Evolutionary conservation across 1,139 yeast genomes (phyloP).

Genomic region (Blastobotrys serpentis): DNA sequence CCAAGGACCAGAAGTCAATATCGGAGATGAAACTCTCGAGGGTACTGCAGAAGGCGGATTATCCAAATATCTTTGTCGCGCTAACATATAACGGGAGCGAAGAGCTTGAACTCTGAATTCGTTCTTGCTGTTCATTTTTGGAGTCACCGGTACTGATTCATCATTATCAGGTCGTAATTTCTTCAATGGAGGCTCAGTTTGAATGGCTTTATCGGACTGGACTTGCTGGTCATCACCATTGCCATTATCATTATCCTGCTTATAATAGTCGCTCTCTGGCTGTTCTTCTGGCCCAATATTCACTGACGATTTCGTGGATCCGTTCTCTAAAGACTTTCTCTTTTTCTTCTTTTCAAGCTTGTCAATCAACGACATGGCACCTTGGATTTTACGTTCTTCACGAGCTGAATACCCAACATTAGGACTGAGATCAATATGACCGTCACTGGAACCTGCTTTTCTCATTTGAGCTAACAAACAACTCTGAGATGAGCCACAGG

Average conservation of each 20-base stretch:
- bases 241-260: not conserved
- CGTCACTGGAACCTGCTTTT: conserved; percentile 15
- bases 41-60: conserved; percentile 1
- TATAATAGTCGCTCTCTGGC: not conserved
- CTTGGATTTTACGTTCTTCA: conserved; percentile 33
- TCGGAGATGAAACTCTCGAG: not conserved
- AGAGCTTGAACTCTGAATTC: not conserved
- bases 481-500: conserved; percentile 46
- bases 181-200: conserved; percentile 19
- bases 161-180: conserved; percentile 15
- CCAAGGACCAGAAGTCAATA: not conserved
- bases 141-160: not conserved
- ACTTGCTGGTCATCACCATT: too few species aligned
- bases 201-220: conserved; percentile 6
- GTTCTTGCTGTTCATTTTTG: not conserved
- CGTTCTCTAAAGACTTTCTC: conserved; percentile 11
- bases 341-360: conserved; percentile 24
- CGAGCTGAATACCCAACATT: conserved; percentile 29
- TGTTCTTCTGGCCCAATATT: not conserved
- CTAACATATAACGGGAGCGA: not conserved
- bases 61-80: not conserved
- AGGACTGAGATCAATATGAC: not conserved
- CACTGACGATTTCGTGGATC: not conserved
- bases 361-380: conserved; percentile 32
- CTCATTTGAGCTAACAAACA: conserved; percentile 32